Evolutionary conservation across 1,139 yeast species (phyloP), one percentile per base, ranked within the genome.

Genomic region (Taphrina betulina): DNA sequence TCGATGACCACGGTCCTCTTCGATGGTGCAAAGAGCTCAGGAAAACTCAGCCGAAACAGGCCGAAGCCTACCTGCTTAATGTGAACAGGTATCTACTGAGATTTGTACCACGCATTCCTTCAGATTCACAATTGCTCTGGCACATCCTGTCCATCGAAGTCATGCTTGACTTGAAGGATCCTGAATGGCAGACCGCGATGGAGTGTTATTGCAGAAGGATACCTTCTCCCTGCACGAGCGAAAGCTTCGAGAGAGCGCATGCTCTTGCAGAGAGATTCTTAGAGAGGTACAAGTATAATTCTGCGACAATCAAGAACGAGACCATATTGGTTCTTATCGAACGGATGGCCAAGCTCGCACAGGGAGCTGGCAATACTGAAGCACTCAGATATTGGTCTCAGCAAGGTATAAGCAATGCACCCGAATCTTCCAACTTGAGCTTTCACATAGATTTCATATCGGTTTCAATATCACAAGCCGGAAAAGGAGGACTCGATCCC

Each of bases 11-110:
- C 7, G 45, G 45, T 5, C 45, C 35, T 4, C 23, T 41, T n/a
- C 4, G 7, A 2, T 41, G 45, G 45, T 14, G 8, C 24, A 28
- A 17, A 23, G 4, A 10, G 2, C 22, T 16, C 20, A 4, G 12
- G 17, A 28, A 8, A 5, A 10, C 5, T 16, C 23, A 41, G 10
- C n/a, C 20, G 17, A 17, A 24, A 7, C 14, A 5, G 5, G 26
- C 35, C 22, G 5, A 4, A 4, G 28, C 4, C 14, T 19, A 16
- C n/a, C 20, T 26, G 10, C 8, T 7, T n/a, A 24, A 28, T 28
- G 17, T 41, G 12, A 41, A 41, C 17, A 33, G 45, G 8, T 35
- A 41, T 10, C 20, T 41, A 16, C 35, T 41, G 16, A 41, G 28
- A 24, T 10, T 41, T 24, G 20, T 35, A 10, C 5, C 19, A 2